Percentiles rank a stretch among this genome's conserved stretches.
Conservation (phyloP, 1,139 yeast species). For the Lipomyces yarrowii region DNA sequence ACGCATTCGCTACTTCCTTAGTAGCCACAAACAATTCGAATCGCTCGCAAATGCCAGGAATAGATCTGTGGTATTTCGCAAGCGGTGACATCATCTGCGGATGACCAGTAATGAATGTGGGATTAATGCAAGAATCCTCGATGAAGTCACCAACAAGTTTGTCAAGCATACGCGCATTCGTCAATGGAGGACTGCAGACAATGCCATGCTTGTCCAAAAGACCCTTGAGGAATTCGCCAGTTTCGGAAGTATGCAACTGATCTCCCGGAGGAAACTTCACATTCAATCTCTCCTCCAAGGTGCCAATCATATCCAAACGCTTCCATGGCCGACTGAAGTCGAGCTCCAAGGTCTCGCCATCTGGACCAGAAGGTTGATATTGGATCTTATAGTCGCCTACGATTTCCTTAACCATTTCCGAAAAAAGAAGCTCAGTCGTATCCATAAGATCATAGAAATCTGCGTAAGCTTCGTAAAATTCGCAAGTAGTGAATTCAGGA, state of each 20-base stretch:
- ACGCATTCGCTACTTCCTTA: conserved; percentile 96
- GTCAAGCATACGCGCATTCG: conserved; percentile 98
- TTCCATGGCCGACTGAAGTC: conserved; percentile 98
- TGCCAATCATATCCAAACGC: conserved; percentile 96
- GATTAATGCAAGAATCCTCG: conserved; percentile 92
- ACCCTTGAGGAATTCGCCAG: conserved; percentile 85
- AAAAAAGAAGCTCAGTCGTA: conserved; percentile 88
- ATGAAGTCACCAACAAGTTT: conserved; percentile 89
- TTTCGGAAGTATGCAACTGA: conserved; percentile 89
- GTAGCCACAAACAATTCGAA: conserved; percentile 98
- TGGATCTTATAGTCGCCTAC: conserved; percentile 83
- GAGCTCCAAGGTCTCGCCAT: conserved; percentile 72
- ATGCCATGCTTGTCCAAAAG: conserved; percentile 76
- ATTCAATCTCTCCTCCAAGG: conserved; percentile 80
- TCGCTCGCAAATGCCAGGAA: conserved; percentile 96
- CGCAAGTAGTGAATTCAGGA: conserved; percentile 98
- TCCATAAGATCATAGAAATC: conserved; percentile 96
- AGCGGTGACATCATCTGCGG: conserved; percentile 99
- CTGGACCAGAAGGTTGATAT: conserved; percentile 90
- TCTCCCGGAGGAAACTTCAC: conserved; percentile 96
- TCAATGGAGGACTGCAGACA: conserved; percentile 94
- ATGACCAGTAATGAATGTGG: conserved; percentile 97
- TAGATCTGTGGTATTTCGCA: conserved; percentile 91
- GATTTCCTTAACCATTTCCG: conserved; percentile 96
- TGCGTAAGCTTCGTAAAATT: conserved; percentile 93